A percentile compares a stretch with the other conserved stretches of the same genome.
These are phyloP conservation scores for Gamsiella multidivaricata DNA, from an alignment of 192 early-diverging fungal species.

Conservation along the genomic window DNA sequence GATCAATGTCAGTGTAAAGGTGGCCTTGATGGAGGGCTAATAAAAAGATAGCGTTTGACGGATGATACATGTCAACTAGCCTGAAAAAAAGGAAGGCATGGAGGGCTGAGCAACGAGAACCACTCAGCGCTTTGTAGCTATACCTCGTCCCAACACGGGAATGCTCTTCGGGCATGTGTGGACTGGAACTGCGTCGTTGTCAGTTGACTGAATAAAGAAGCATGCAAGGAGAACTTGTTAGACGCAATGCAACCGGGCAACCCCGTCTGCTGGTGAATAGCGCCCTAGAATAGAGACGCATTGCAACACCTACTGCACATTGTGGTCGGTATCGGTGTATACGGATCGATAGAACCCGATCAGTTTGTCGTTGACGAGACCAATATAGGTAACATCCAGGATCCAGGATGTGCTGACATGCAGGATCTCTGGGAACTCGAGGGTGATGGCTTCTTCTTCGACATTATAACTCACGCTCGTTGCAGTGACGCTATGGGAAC, in stretches of 20 bases:
- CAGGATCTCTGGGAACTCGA: conserved; percentile 63
- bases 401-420: conserved; percentile 57
- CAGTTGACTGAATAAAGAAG: conserved; percentile 67
- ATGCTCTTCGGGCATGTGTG: conserved; percentile 87
- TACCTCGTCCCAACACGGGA: conserved; percentile 96
- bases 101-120: too few relatives aligned
- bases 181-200: conserved; percentile 97
- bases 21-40: conserved; percentile 68
- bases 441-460: conserved; percentile 44
- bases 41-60: too few relatives aligned
- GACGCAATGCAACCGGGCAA: too few relatives aligned
- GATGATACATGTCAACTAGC: too few relatives aligned
- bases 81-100: background rate
- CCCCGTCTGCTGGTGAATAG: too few relatives aligned
- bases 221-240: background rate
- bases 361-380: conserved; percentile 80
- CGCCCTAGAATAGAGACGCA: background rate
- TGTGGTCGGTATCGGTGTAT: conserved; percentile 73
- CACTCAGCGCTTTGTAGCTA: too few relatives aligned
- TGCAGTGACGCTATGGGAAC: conserved; percentile 33
- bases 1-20: conserved; percentile 61
- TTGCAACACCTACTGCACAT: conserved; percentile 54
- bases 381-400: conserved; percentile 62
- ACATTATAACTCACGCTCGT: conserved; percentile 52
- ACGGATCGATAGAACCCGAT: conserved; percentile 86